A percentile compares a stretch with the other conserved stretches of the same genome.
phyloP scores from a whole-genome alignment of 805 yeast species.

The Candida corydali region DNA sequence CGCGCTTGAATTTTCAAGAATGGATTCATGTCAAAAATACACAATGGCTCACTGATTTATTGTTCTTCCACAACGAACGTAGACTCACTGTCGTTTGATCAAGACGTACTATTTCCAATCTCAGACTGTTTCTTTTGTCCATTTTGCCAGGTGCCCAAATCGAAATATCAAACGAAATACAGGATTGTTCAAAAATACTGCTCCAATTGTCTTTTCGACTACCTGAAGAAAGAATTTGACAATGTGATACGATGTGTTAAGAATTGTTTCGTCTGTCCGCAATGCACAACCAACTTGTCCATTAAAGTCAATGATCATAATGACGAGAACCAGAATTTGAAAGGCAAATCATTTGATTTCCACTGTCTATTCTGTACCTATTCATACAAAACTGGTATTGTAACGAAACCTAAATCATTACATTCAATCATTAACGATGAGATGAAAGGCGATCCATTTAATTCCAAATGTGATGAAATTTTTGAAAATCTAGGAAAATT shows the following conservation, averaged over 20 bases:
- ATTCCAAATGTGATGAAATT: conserved; percentile 6
- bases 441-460: conserved; percentile 5
- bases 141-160: conserved; percentile 27
- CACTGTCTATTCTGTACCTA: conserved; percentile 35
- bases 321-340: too few species aligned
- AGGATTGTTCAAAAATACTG: conserved; percentile 30
- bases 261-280: conserved; percentile 39
- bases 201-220: conserved; percentile 34
- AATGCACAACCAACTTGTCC: conserved; percentile 24
- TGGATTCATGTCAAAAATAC: conserved; percentile 22
- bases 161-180: conserved; percentile 22
- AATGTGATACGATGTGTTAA: conserved; percentile 23
- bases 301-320: conserved; percentile 16
- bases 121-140: conserved; percentile 34
- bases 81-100: conserved; percentile 4
- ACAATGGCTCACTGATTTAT: conserved; percentile 18
- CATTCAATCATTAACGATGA: conserved; percentile 15
- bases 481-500: too few species aligned
- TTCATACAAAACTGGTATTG: conserved; percentile 29
- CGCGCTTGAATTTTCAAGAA: too few species aligned
- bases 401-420: conserved; percentile 40
- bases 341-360: conserved; percentile 33
- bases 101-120: conserved; percentile 11
- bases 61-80: conserved; percentile 12
- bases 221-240: conserved; percentile 15